phyloP scores from a whole-genome alignment of 2,329 filamentous ascomycete species.

The Fusarium cyanostomum region DNA sequence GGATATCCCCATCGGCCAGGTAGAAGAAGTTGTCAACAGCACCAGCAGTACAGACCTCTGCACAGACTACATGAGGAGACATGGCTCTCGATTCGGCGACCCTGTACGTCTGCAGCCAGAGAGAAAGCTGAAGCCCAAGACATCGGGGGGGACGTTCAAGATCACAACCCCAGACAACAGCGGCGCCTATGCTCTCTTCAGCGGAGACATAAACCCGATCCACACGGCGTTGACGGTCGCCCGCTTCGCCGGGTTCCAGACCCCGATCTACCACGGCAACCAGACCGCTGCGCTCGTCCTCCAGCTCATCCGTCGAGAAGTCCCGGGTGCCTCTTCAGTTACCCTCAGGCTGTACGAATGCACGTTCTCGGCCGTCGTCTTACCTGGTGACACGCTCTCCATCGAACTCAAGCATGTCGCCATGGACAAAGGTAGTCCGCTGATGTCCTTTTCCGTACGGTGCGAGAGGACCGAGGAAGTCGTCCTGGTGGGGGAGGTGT shows the following conservation, averaged over 20 bases:
- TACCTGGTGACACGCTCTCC: neutral
- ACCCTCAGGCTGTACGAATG: neutral
- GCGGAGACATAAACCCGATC: neutral
- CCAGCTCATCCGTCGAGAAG: neutral
- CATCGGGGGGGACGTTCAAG: too few relatives aligned
- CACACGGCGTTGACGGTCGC: neutral
- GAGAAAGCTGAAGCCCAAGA: too few relatives aligned
- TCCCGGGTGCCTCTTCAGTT: neutral
- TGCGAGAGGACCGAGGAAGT: neutral
- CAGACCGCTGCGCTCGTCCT: neutral
- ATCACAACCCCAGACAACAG: neutral
- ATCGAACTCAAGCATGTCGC: neutral
- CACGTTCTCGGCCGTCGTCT: neutral
- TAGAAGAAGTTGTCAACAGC: too few relatives aligned
- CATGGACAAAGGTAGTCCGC: neutral
- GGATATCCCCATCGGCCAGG: too few relatives aligned
- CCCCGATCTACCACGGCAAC: neutral
- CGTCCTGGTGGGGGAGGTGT: neutral
- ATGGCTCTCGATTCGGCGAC: too few relatives aligned
- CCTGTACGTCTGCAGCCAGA: too few relatives aligned
- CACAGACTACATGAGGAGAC: too few relatives aligned
- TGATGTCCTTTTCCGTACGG: neutral
- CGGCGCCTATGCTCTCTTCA: neutral
- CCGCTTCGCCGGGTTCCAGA: neutral
- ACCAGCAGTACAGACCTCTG: too few relatives aligned